phyloP scores from a whole-genome alignment of 768 basidiomycete species.

The Lenzites betulinus region DNA sequence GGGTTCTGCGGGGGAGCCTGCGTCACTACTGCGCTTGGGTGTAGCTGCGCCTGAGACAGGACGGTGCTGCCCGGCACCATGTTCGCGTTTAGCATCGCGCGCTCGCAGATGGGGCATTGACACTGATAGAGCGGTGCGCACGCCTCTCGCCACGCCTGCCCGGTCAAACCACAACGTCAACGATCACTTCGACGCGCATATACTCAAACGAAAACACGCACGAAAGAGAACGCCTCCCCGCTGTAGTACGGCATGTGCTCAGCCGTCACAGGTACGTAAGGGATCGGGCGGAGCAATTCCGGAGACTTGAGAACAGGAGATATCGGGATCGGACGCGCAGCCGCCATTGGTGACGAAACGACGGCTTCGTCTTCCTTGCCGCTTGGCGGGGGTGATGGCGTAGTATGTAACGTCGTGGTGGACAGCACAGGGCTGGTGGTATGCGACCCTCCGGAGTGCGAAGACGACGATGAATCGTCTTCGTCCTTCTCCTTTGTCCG shows the following conservation, averaged over 20 bases:
- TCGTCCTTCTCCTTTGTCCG: slow-evolving; percentile 38
- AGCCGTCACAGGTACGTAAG: slow-evolving; percentile 62
- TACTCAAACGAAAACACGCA: slow-evolving; percentile 36
- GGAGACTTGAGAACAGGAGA: slow-evolving; percentile 67
- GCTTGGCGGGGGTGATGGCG: slow-evolving; percentile 69
- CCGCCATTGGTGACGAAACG: slow-evolving; percentile 26
- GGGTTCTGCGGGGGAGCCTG: not conserved
- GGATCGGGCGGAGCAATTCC: slow-evolving; percentile 63
- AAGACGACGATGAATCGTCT: slow-evolving; percentile 51
- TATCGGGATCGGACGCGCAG: slow-evolving; percentile 40
- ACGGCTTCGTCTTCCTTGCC: slow-evolving; percentile 36
- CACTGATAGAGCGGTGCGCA: slow-evolving; percentile 73
- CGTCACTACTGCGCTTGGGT: slow-evolving; percentile 1
- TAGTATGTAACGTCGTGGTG: slow-evolving; percentile 75
- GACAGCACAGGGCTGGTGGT: slow-evolving; percentile 74
- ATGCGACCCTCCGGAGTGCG: slow-evolving; percentile 55
- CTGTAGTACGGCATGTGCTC: slow-evolving; percentile 58
- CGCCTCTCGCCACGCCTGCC: slow-evolving; percentile 73
- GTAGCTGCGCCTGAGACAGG: slow-evolving; percentile 29
- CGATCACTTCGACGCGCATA: not conserved
- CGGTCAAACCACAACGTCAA: not conserved
- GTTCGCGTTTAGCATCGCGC: slow-evolving; percentile 57
- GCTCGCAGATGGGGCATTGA: slow-evolving; percentile 71
- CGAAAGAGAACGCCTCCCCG: slow-evolving; percentile 56
- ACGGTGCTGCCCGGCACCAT: slow-evolving; percentile 42